Evolutionary conservation across 2,329 filamentous ascomycete genomes (phyloP).

Genomic region (Colletotrichum sp.): DNA sequence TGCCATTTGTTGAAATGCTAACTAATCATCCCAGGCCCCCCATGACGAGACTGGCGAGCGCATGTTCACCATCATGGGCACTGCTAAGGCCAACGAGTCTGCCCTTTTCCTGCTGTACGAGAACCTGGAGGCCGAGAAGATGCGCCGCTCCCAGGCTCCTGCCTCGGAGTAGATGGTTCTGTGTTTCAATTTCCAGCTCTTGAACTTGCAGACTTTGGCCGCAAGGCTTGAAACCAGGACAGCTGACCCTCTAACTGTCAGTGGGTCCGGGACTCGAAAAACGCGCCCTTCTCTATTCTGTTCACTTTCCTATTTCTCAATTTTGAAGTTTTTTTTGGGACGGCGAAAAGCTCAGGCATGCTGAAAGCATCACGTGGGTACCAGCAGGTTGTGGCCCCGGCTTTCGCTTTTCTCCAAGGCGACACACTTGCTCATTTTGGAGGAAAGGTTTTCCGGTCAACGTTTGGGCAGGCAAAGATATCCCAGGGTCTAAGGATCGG

Average conservation of each 20-base stretch:
- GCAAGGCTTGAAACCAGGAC: slow-evolving; percentile 5
- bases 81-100: slow-evolving; percentile 90
- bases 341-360: neutral
- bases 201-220: slow-evolving; percentile 18
- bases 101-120: slow-evolving; percentile 96
- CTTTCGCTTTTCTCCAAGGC: slow-evolving; percentile 2
- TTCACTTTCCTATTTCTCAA: neutral
- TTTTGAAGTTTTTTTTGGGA: neutral
- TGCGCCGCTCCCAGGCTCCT: slow-evolving; percentile 84
- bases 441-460: slow-evolving; percentile 19
- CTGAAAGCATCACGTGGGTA: neutral
- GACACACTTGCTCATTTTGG: slow-evolving; percentile 8
- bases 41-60: slow-evolving; percentile 98
- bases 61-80: slow-evolving; percentile 99
- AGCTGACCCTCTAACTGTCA: neutral
- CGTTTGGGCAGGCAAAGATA: slow-evolving; percentile 19
- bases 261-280: slow-evolving; percentile 7
- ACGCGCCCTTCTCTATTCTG: neutral
- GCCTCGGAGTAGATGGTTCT: slow-evolving; percentile 50
- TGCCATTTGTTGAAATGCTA: slow-evolving; percentile 10
- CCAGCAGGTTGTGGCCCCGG: neutral
- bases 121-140: slow-evolving; percentile 99
- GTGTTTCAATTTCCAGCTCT: neutral
- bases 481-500: slow-evolving; percentile 6
- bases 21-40: slow-evolving; percentile 61